Percentiles rank a stretch among this genome's conserved stretches.
These are phyloP conservation scores for Agrostemma githago DNA, from an alignment of 148 eudicot species.

Conservation along the genomic window DNA sequence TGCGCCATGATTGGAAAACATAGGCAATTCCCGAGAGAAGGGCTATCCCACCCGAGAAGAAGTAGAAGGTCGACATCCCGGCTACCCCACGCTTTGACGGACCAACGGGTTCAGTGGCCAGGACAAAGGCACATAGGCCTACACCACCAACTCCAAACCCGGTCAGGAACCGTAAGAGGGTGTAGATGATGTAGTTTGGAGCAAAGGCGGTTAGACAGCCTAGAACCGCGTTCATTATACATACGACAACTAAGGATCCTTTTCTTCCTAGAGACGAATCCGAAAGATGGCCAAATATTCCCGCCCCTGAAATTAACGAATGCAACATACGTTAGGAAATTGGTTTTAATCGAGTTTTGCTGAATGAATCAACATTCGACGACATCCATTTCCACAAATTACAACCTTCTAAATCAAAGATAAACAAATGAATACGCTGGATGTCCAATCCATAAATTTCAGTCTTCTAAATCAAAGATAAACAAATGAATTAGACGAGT, in stretches of 20 bases:
- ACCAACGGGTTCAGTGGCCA: constrained; percentile 78
- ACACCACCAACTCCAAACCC: constrained; percentile 82
- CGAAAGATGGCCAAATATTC: constrained; percentile 81
- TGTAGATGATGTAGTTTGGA: constrained; percentile 47
- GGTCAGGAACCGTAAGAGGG: constrained; percentile 51
- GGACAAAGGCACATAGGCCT: constrained; percentile 77
- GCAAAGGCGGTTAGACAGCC: constrained; percentile 64
- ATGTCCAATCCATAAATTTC: too few species aligned
- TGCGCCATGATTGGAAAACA: constrained; percentile 57
- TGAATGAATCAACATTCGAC: too few species aligned
- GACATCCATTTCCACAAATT: too few species aligned
- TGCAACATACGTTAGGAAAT: background rate
- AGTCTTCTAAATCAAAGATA: too few species aligned
- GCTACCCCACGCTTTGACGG: constrained; percentile 67
- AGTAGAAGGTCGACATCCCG: constrained; percentile 91
- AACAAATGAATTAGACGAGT: too few species aligned
- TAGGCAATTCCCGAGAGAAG: constrained; percentile 63
- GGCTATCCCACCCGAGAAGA: constrained; percentile 73
- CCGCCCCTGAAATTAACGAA: constrained; percentile 62
- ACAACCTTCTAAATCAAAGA: too few species aligned
- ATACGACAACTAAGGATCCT: constrained; percentile 60
- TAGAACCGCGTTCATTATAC: constrained; percentile 51
- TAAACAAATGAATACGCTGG: too few species aligned
- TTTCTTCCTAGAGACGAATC: constrained; percentile 72
- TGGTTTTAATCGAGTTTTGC: background rate